Conservation (phyloP, 2,329 filamentous ascomycete species). For the Pyrenophora teres region DNA sequence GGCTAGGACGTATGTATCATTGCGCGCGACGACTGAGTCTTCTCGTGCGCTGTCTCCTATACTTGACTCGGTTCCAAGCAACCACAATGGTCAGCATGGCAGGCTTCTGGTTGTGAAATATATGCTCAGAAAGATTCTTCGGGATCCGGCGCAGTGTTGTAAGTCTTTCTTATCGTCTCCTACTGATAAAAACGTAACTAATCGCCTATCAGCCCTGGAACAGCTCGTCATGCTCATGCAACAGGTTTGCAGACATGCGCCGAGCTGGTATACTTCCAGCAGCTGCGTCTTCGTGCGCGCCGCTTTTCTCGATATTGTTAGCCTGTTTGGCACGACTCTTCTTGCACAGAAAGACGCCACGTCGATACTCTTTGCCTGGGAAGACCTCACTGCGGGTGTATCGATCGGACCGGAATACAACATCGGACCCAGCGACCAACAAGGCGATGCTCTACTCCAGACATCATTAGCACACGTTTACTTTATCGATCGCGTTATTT, state of each 20-base stretch:
- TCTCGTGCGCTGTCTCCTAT: slow-evolving; percentile 26
- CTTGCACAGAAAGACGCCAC: slow-evolving; percentile 24
- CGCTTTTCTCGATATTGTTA: slow-evolving; percentile 46
- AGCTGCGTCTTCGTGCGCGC: slow-evolving; percentile 42
- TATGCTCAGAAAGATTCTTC: slow-evolving; percentile 31
- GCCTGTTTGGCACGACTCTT: slow-evolving; percentile 31
- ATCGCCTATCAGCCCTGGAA: slow-evolving; percentile 16
- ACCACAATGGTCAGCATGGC: slow-evolving; percentile 40
- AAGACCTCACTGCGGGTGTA: slow-evolving; percentile 20
- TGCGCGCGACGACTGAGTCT: slow-evolving; percentile 35
- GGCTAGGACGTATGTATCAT: slow-evolving; percentile 65
- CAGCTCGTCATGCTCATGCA: slow-evolving; percentile 25
- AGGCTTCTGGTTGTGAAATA: slow-evolving; percentile 40
- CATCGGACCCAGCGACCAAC: slow-evolving; percentile 10
- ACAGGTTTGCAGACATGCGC: slow-evolving; percentile 20
- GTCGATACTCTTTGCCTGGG: slow-evolving; percentile 27
- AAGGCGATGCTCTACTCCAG: slow-evolving; percentile 24
- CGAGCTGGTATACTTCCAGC: slow-evolving; percentile 22
- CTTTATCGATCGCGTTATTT: slow-evolving; percentile 33
- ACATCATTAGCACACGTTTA: slow-evolving; percentile 30
- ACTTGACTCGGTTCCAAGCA: slow-evolving; percentile 16
- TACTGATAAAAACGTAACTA: not conserved
- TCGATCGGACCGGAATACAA: slow-evolving; percentile 27
- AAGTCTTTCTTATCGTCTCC: not conserved
- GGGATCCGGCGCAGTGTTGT: slow-evolving; percentile 15